These are phyloP conservation scores for Xylariaceae sp. DNA, from an alignment of 2,329 filamentous ascomycete genomes.

Conservation along the genomic window DNA sequence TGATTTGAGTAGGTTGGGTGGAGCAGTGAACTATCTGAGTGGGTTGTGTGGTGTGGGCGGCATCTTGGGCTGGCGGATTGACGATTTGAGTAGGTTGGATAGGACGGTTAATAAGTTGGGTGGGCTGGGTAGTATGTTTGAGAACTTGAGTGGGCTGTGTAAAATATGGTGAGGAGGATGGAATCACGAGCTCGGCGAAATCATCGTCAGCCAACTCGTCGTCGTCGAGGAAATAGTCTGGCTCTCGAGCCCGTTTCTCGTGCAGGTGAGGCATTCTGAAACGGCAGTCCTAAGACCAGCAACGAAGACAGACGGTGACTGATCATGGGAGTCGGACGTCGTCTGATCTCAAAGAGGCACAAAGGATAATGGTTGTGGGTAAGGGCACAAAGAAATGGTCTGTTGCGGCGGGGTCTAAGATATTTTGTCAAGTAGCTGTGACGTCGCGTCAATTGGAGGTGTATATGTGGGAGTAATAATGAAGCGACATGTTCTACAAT, in stretches of 20 bases:
- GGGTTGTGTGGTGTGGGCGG: conserved; percentile 27
- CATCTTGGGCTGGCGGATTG: conserved; percentile 34
- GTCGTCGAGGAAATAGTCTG: conserved; percentile 29
- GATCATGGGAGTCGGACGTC: no score
- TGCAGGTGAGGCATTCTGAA: conserved; percentile 12
- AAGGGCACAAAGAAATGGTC: no score
- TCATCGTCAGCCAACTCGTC: conserved; percentile 44
- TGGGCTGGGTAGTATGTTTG: conserved; percentile 37
- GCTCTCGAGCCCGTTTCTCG: conserved; percentile 7
- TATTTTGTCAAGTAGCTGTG: no score
- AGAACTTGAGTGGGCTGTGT: conserved; percentile 43
- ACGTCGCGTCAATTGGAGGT: no score
- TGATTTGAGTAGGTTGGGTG: conserved; percentile 40
- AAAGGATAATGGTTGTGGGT: no score
- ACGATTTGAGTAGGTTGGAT: conserved; percentile 62
- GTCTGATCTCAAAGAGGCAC: no score
- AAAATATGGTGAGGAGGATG: conserved; percentile 42
- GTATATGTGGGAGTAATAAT: no score
- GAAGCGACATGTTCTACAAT: no score
- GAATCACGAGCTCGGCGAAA: conserved; percentile 31
- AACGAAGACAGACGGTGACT: no score
- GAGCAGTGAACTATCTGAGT: conserved; percentile 37
- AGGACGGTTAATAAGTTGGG: conserved; percentile 30
- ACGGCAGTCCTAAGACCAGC: no score
- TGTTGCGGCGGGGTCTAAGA: no score